Percentiles rank a stretch among this genome's conserved stretches.
These are phyloP conservation scores for Potentilla sterilis DNA, from an alignment of 306 rosid genomes.

Conservation along the genomic window DNA sequence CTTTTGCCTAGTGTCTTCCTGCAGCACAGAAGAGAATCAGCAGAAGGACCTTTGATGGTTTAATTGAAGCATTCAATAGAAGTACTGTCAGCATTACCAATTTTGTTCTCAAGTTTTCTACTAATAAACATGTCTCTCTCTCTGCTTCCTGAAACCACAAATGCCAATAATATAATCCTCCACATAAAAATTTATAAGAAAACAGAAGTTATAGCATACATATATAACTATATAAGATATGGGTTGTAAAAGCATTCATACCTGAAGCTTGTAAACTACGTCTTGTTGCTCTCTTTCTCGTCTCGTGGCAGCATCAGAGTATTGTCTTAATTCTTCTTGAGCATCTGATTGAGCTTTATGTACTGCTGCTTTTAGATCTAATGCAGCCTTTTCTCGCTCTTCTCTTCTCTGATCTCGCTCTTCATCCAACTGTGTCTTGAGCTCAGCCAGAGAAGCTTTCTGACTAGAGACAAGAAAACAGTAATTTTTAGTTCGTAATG, in stretches of 20 bases:
- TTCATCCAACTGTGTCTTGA: conserved; percentile 71
- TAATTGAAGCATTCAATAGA: conserved; percentile 14
- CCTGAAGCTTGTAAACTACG: conserved; percentile 76
- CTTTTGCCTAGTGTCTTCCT: conserved; percentile 89
- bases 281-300: conserved; percentile 82
- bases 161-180: conserved; percentile 18
- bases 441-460: conserved; percentile 69
- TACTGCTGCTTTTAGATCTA: conserved; percentile 81
- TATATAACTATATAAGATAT: neutral
- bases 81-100: conserved; percentile 54
- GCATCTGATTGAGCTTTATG: conserved; percentile 82
- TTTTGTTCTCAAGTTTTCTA: conserved; percentile 82
- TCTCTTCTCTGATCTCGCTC: conserved; percentile 72
- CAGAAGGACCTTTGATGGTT: conserved; percentile 16
- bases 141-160: conserved; percentile 66
- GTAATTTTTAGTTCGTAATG: neutral
- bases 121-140: conserved; percentile 59
- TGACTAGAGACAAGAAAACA: conserved; percentile 51
- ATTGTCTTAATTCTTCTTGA: conserved; percentile 67
- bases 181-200: neutral
- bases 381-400: conserved; percentile 82
- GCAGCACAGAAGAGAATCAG: conserved; percentile 37
- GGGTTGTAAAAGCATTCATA: conserved; percentile 29
- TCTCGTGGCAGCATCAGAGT: conserved; percentile 55
- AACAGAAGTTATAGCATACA: neutral